phyloP scores from a whole-genome alignment of 2,329 filamentous ascomycete genomes.

The Monilinia vaccinii-corymbosi region DNA sequence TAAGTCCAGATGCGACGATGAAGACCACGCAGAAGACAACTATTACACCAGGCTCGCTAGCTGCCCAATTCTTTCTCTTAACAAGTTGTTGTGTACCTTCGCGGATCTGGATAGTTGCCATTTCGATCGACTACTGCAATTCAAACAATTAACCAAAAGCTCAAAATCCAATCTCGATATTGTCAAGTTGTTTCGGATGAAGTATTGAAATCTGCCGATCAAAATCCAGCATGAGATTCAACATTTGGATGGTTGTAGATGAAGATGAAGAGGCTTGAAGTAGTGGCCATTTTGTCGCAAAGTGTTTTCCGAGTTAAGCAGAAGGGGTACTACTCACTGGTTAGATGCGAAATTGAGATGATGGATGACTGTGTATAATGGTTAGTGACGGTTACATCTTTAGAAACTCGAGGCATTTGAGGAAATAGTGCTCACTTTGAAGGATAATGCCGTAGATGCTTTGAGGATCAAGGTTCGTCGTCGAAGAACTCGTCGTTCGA shows the following conservation, averaged over 20 bases:
- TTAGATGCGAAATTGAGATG: too few species aligned
- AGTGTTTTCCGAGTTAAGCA: too few species aligned
- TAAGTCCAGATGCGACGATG: slow-evolving; percentile 42
- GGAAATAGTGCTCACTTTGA: too few species aligned
- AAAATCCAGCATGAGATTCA: not conserved
- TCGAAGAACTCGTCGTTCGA: too few species aligned
- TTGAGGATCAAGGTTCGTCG: too few species aligned
- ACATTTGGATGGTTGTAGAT: not conserved
- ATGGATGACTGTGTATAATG: too few species aligned
- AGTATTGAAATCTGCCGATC: not conserved
- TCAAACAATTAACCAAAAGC: slow-evolving; percentile 1
- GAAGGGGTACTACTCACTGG: too few species aligned
- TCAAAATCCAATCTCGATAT: not conserved
- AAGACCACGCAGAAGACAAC: slow-evolving; percentile 54
- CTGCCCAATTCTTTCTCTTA: slow-evolving; percentile 49
- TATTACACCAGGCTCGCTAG: slow-evolving; percentile 48
- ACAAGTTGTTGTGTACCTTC: slow-evolving; percentile 33
- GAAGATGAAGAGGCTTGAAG: not conserved
- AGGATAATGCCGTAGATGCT: too few species aligned
- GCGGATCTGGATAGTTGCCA: slow-evolving; percentile 16
- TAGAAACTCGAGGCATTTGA: too few species aligned
- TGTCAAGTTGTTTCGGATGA: too few species aligned
- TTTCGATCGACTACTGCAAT: slow-evolving; percentile 11
- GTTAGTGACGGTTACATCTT: too few species aligned
- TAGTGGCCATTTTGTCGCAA: too few species aligned